These are phyloP conservation scores for Dalechampia spathulata DNA, from an alignment of 441 rosid genomes.

Conservation along the genomic window DNA sequence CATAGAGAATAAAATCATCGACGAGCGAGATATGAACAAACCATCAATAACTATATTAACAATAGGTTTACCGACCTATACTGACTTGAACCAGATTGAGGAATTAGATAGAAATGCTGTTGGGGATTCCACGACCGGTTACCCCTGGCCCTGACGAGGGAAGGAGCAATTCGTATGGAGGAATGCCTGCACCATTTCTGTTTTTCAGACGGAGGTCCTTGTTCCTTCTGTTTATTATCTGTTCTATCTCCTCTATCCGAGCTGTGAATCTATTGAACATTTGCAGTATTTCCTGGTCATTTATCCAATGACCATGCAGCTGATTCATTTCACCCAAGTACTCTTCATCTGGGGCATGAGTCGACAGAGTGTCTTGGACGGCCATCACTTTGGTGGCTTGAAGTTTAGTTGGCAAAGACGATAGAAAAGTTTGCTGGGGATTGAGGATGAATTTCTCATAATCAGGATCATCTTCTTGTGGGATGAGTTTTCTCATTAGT, in stretches of 20 bases:
- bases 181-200: conserved; percentile 87
- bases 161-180: conserved; percentile 78
- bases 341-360: conserved; percentile 93
- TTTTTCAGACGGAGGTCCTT: conserved; percentile 49
- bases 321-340: conserved; percentile 60
- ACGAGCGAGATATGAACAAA: not conserved
- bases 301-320: conserved; percentile 58
- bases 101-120: conserved; percentile 79
- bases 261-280: conserved; percentile 46
- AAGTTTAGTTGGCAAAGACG: conserved; percentile 73
- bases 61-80: not conserved
- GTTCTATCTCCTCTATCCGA: conserved; percentile 61
- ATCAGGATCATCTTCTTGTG: conserved; percentile 46
- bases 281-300: conserved; percentile 44
- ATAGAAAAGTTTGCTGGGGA: conserved; percentile 58
- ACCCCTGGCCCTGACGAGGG: conserved; percentile 87
- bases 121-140: conserved; percentile 91
- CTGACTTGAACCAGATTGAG: not conserved
- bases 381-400: conserved; percentile 99
- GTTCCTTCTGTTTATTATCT: conserved; percentile 49
- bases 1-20: not conserved
- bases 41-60: not conserved
- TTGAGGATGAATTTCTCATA: conserved; percentile 53
- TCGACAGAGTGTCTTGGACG: conserved; percentile 76
- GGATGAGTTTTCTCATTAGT: conserved; percentile 64